Evolutionary conservation across 805 yeast genomes (phyloP), one percentile per base, ranked within the genome.

Genomic region (Isabelozyma heimii): DNA sequence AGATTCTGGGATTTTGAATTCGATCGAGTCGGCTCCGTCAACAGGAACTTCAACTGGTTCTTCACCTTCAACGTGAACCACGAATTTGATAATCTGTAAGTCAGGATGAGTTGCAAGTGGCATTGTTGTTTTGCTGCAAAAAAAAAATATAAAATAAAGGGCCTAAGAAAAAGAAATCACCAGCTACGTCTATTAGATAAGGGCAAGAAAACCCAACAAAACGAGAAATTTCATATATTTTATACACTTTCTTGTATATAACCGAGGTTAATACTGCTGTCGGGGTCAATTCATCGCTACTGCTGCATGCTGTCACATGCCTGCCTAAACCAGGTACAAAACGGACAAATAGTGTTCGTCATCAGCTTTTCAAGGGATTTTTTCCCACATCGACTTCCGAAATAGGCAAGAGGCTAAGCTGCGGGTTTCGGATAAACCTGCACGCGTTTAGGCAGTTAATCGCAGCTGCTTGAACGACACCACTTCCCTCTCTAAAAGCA

Each of bases 401-500:
- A 20, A 5, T 20, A 20, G 24, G 24, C 24, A 20, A 3, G 24
- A 5, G 24, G 24, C 24, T 20, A 20, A 20, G 6, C 4, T 20
- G 24, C 24, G 24, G 24, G 24, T 20, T 20, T 20, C 24, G 24
- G 24, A 5, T 20, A 20, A 20, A 20, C 24, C 24, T 5, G 24
- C 4, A 20, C 24, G 16, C 16, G 16, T 37, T 13, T 9, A 37
- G 4, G 24, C 24, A 6, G 24, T 20, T 3, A 20, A 37, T n/a
- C 10, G 40, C 17, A 50, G 49, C 37, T 45, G 53, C 33, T 75
- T 81, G 59, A 84, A 84, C 5, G 58, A 52, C 16, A 69, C 69
- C 3, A 84, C 87, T 60, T 84, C 90, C 12, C 74, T 72, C 26
- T 70, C 73, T 4, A 85, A 64, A 50, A 77, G 62, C 4, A 66